Percentiles rank a stretch among this genome's conserved stretches.
These are phyloP conservation scores for Astrocystis sublimbata DNA, from an alignment of 495 filamentous ascomycete genomes.

Conservation along the genomic window DNA sequence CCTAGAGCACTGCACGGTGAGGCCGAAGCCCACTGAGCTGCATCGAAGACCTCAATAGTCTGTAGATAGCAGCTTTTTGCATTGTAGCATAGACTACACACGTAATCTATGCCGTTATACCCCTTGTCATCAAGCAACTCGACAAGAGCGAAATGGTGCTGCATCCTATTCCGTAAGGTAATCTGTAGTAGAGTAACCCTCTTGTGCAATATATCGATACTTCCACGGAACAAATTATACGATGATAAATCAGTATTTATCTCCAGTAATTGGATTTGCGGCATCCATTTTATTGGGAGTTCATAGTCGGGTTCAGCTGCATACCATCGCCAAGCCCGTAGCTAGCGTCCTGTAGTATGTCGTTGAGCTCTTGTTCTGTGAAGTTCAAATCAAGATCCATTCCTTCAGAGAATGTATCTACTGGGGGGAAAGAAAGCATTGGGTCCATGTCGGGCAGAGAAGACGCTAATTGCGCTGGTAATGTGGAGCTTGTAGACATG, in stretches of 20 bases:
- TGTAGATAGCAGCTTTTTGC: no score
- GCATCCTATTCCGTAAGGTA: neutral
- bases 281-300: neutral
- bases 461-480: neutral
- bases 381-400: slow-evolving; percentile 36
- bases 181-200: slow-evolving; percentile 30
- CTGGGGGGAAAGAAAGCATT: neutral
- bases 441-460: neutral
- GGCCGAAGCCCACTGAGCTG: no score
- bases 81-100: no score
- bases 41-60: no score
- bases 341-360: slow-evolving; percentile 40
- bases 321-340: slow-evolving; percentile 16
- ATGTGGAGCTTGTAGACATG: neutral
- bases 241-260: neutral
- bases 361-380: slow-evolving; percentile 39
- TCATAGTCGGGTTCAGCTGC: slow-evolving; percentile 6
- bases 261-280: slow-evolving; percentile 13
- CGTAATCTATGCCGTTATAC: neutral
- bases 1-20: no score
- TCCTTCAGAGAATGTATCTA: slow-evolving; percentile 20
- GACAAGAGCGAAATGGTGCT: neutral
- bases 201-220: slow-evolving; percentile 29
- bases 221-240: slow-evolving; percentile 1
- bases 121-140: neutral